A percentile compares a stretch with the other conserved stretches of the same genome.
phyloP scores from a whole-genome alignment of 192 early-diverging fungal species.

The Blastocladiella britannica region DNA sequence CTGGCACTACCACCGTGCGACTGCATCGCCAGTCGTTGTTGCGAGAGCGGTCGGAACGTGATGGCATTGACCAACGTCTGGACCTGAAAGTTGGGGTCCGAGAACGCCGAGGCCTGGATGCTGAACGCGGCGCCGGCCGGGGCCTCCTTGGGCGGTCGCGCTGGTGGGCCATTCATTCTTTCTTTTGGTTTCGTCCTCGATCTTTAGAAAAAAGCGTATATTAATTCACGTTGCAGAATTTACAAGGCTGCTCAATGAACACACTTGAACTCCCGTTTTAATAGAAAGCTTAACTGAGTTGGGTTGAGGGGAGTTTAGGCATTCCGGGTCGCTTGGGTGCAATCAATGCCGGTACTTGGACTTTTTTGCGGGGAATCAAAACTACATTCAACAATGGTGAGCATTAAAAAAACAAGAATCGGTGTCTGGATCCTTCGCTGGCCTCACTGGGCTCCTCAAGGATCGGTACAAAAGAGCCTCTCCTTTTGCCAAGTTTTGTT shows the following conservation, averaged over 20 bases:
- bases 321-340: no score
- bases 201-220: neutral
- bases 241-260: neutral
- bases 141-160: conserved; percentile 11
- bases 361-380: no score
- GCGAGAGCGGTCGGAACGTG: neutral
- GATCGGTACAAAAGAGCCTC: no score
- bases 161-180: conserved; percentile 11
- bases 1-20: neutral
- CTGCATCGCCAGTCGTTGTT: conserved; percentile 2
- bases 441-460: no score
- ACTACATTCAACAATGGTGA: no score
- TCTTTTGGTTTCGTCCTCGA: conserved; percentile 11
- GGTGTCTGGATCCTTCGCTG: no score
- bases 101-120: conserved; percentile 3
- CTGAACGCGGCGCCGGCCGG: conserved; percentile 2
- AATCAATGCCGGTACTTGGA: no score
- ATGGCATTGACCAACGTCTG: neutral
- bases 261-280: neutral
- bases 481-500: no score
- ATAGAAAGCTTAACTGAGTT: no score
- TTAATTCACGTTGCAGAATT: neutral
- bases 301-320: no score
- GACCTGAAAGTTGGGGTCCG: conserved; percentile 1
- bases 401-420: no score